Evolutionary conservation across 2,329 filamentous ascomycete species (phyloP), one percentile per base, ranked within the genome.

Genomic region (Fusarium pilosicola): DNA sequence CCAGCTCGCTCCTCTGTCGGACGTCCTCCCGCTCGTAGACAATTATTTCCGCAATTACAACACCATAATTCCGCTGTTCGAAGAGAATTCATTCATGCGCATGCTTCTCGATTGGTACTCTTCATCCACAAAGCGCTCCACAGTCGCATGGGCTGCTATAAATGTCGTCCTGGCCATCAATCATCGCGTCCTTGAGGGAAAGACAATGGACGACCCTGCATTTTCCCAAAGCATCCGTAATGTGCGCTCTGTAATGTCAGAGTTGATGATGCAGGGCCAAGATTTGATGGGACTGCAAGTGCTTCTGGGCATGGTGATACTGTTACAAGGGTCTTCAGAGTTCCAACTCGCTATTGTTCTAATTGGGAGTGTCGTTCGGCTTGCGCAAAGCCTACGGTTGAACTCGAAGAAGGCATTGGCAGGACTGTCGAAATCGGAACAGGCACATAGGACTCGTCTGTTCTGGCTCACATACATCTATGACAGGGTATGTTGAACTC

Each of bases 381-480:
- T 83, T 15, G 79, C 78, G 4, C 83, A 84, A 58, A 77, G 74
- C 17, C 52, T 83, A 24, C 65, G 74, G 2, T 58, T 84, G 26
- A 80, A 83, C 38, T 80, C 81, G 9, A 75, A 71, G 9, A 34
- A 71, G 20, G 48, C 58, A 15, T 18, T 61, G 3, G 14, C 22
- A 20, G 66, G 62, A 1, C 32, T 69, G 1, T 36, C 66, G 7
- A 49, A 30, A 11, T 39, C 61, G 1, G 73, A 63, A 1, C 57
- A 62, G 13, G 62, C 76, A 6, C 80, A 81, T 12, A 79, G 81
- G 46, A 55, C 69, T 15, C 80, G 81, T 11, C 44, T 84, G 13
- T 84, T 83, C 59, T 84, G 82, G 82, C 74, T 83, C 14, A 76
- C 78, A 9, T 84, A 84, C 28, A 70, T 76, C 6, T 71, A 83